Percentiles rank a stretch among this genome's conserved stretches.
These are phyloP conservation scores for Fusarium scirpi DNA, from an alignment of 2,329 filamentous ascomycete species.

Conservation along the genomic window DNA sequence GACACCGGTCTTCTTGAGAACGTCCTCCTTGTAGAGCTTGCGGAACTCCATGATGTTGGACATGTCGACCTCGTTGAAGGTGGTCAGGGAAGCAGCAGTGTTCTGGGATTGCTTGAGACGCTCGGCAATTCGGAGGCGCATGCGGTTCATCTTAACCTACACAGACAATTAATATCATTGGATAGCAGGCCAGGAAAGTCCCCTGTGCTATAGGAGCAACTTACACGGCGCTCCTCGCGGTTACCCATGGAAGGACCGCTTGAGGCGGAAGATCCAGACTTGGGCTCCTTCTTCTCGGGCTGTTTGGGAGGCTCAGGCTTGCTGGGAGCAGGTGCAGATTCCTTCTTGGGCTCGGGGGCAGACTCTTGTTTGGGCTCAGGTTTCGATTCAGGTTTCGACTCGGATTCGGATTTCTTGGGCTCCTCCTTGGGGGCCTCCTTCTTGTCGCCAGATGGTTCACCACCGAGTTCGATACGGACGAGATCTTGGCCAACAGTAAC, in stretches of 20 bases:
- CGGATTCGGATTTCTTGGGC: constrained; percentile 48
- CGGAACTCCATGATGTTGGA: constrained; percentile 96
- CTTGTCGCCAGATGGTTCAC: constrained; percentile 58
- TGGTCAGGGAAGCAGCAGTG: constrained; percentile 95
- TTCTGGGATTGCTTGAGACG: constrained; percentile 99
- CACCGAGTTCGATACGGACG: constrained; percentile 85
- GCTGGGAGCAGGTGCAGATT: constrained; percentile 43
- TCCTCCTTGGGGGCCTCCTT: constrained; percentile 50
- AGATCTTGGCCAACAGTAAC: constrained; percentile 95
- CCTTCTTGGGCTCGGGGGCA: constrained; percentile 52
- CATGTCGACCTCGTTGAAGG: constrained; percentile 99
- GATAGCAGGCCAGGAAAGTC: neutral
- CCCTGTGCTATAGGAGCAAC: constrained; percentile 49
- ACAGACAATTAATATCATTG: constrained; percentile 15
- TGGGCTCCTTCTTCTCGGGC: constrained; percentile 47
- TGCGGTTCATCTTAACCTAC: constrained; percentile 99
- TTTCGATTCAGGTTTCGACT: constrained; percentile 54
- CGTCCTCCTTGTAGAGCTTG: constrained; percentile 95
- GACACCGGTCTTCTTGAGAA: constrained; percentile 94
- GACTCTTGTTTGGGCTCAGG: constrained; percentile 50
- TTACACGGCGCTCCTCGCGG: constrained; percentile 88
- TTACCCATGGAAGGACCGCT: constrained; percentile 66
- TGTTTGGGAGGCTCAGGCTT: constrained; percentile 43
- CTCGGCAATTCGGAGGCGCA: constrained; percentile 97
- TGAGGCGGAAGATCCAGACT: constrained; percentile 35